phyloP scores from a whole-genome alignment of 345 rosid species.

The Euphorbia pulcherrima region DNA sequence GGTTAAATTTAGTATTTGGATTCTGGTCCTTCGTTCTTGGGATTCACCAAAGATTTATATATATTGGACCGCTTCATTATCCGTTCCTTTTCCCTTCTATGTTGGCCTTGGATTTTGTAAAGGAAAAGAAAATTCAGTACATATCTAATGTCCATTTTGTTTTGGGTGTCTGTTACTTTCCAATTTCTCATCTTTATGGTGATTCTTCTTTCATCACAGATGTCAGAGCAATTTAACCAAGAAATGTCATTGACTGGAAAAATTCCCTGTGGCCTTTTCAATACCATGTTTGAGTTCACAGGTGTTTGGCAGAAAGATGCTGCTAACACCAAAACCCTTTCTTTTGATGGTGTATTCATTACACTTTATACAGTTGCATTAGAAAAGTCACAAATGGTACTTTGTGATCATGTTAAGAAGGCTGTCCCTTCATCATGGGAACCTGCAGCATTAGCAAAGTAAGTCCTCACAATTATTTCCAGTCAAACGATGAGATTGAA shows the following conservation, averaged over 20 bases:
- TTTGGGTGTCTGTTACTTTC: constrained; percentile 1
- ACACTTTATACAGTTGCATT: constrained; percentile 75
- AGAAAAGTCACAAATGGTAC: constrained; percentile 74
- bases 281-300: constrained; percentile 82
- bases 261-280: constrained; percentile 90
- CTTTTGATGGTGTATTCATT: constrained; percentile 88
- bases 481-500: not conserved
- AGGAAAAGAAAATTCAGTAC: not conserved
- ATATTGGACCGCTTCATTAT: not conserved
- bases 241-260: constrained; percentile 80
- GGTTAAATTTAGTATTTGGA: not conserved
- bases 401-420: constrained; percentile 69
- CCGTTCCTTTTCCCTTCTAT: not conserved
- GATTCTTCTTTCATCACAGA: constrained; percentile 37
- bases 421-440: constrained; percentile 90
- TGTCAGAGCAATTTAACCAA: constrained; percentile 96
- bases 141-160: not conserved
- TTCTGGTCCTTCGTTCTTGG: not conserved
- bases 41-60: not conserved
- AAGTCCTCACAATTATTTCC: constrained; percentile 2
- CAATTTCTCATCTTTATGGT: not conserved
- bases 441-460: constrained; percentile 87
- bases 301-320: constrained; percentile 95
- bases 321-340: constrained; percentile 81
- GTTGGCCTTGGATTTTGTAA: not conserved